Conservation (phyloP, 2,329 filamentous ascomycete genomes). For the Xylariaceae sp. region DNA sequence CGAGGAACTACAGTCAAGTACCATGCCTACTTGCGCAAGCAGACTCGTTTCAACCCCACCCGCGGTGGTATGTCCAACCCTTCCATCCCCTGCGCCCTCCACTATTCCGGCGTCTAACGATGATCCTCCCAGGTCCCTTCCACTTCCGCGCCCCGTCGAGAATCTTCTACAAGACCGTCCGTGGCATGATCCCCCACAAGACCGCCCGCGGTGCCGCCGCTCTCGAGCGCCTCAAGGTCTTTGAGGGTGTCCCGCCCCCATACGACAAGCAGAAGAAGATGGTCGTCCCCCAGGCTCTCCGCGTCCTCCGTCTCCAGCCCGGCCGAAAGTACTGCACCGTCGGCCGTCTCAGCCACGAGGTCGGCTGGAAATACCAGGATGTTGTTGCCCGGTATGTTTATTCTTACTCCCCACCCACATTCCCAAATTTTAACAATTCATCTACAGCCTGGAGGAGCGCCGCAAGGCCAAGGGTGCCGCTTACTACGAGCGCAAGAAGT, state of each 20-base stretch:
- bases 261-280: constrained; percentile 99
- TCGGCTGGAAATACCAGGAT: constrained; percentile 99
- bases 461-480: constrained; percentile 98
- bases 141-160: constrained; percentile 98
- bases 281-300: constrained; percentile 96
- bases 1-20: constrained; percentile 84
- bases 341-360: constrained; percentile 95
- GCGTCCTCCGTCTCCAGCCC: constrained; percentile 94
- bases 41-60: constrained; percentile 99
- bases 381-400: constrained; percentile 87
- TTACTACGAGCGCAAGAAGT: constrained; percentile 99
- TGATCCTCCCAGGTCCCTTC: constrained; percentile 72
- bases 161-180: constrained; percentile 99
- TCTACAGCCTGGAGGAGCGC: constrained; percentile 87
- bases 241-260: constrained; percentile 97
- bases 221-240: constrained; percentile 98
- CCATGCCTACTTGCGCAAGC: constrained; percentile 99
- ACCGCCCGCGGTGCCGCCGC: constrained; percentile 95
- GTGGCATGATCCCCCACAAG: constrained; percentile 99
- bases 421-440: constrained; percentile 15
- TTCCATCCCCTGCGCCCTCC: constrained; percentile 18
- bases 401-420: background rate
- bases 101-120: constrained; percentile 28
- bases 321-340: constrained; percentile 99
- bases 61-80: constrained; percentile 73